Percentiles rank a stretch among this genome's conserved stretches.
phyloP scores from a whole-genome alignment of 805 yeast species.

The Saturnispora zaruensis region DNA sequence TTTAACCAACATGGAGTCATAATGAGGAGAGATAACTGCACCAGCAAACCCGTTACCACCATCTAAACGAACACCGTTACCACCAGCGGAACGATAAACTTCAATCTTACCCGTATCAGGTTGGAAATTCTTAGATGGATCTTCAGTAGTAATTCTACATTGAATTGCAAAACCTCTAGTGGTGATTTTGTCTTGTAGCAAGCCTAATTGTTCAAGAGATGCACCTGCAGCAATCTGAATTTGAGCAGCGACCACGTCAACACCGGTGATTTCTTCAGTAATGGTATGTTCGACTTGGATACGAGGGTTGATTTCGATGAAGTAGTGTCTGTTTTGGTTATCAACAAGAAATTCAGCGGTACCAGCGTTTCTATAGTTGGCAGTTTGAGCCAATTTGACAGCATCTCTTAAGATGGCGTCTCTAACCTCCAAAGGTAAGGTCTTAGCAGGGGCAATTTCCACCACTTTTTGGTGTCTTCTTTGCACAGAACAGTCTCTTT shows the following conservation, averaged over 20 bases:
- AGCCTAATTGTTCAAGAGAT: slow-evolving; percentile 79
- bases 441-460: slow-evolving; percentile 98
- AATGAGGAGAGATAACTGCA: slow-evolving; percentile 80
- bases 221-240: slow-evolving; percentile 59
- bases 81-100: slow-evolving; percentile 94
- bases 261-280: slow-evolving; percentile 90
- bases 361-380: slow-evolving; percentile 95
- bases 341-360: slow-evolving; percentile 95
- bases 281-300: slow-evolving; percentile 97
- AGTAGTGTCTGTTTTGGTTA: slow-evolving; percentile 77
- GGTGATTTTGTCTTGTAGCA: slow-evolving; percentile 89
- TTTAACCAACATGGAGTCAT: slow-evolving; percentile 93
- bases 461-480: slow-evolving; percentile 94
- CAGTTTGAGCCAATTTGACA: slow-evolving; percentile 67
- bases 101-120: slow-evolving; percentile 94
- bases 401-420: slow-evolving; percentile 91
- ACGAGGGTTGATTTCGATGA: slow-evolving; percentile 92
- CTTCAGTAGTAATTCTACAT: slow-evolving; percentile 93
- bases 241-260: slow-evolving; percentile 82
- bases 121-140: slow-evolving; percentile 88
- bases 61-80: slow-evolving; percentile 96
- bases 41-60: slow-evolving; percentile 95
- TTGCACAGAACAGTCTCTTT: slow-evolving; percentile 95
- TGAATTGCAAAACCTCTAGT: slow-evolving; percentile 96
- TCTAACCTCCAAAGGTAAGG: slow-evolving; percentile 71